phyloP scores from a whole-genome alignment of 768 basidiomycete species.

The Daedalea quercina region DNA sequence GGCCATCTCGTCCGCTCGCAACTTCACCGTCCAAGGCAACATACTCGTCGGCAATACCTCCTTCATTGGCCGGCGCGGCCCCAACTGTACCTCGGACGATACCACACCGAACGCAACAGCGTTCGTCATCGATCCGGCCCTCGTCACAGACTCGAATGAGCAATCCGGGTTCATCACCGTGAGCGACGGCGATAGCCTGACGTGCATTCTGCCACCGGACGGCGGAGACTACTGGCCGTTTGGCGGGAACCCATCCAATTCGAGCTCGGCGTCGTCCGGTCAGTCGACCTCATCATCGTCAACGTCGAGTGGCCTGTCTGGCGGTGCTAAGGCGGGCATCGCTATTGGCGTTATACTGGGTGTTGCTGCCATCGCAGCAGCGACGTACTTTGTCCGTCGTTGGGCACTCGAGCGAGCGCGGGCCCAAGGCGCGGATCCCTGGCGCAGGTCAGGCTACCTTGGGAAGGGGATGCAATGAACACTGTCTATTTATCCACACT shows the following conservation, averaged over 20 bases:
- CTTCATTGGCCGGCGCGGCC: constrained; percentile 64
- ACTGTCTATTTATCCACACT: too few species aligned
- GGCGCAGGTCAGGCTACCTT: not conserved
- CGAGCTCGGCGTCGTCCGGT: constrained; percentile 17
- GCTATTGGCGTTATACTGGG: constrained; percentile 45
- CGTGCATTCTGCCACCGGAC: constrained; percentile 60
- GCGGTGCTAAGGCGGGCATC: constrained; percentile 39
- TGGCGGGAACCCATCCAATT: constrained; percentile 39
- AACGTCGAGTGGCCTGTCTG: constrained; percentile 19
- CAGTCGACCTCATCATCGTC: constrained; percentile 20
- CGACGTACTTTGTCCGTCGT: constrained; percentile 42
- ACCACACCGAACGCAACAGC: constrained; percentile 46
- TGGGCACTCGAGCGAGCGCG: constrained; percentile 32
- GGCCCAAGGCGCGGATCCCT: not conserved
- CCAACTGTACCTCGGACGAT: constrained; percentile 51
- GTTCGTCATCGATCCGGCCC: constrained; percentile 49
- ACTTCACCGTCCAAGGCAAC: constrained; percentile 66
- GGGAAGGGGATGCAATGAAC: too few species aligned
- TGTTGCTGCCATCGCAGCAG: constrained; percentile 32
- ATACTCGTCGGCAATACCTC: constrained; percentile 60
- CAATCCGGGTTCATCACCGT: constrained; percentile 50
- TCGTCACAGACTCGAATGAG: constrained; percentile 32
- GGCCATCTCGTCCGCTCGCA: constrained; percentile 52
- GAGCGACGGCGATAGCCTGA: constrained; percentile 48
- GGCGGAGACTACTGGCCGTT: constrained; percentile 73